Evolutionary conservation across 1,284 basidiomycete genomes (phyloP).

Genomic region (Wolfiporia cocos): DNA sequence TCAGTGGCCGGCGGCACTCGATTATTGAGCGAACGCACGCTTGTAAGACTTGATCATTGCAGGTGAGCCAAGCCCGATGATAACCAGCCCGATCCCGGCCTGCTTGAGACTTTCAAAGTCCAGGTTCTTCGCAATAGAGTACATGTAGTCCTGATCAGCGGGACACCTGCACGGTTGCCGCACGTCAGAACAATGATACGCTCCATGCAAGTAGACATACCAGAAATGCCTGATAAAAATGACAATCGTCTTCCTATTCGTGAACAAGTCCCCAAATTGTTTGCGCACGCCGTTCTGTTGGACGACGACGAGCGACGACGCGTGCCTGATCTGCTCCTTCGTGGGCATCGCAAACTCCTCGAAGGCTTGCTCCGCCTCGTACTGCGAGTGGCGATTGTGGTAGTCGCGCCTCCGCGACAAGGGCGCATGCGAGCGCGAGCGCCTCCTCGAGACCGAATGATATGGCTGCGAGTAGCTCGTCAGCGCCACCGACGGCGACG

Average conservation of each 20-base stretch:
- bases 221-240: conserved; percentile 75
- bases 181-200: conserved; percentile 1
- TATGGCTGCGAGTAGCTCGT: conserved; percentile 7
- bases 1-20: conserved; percentile 5
- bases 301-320: conserved; percentile 57
- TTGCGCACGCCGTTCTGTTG: conserved; percentile 62
- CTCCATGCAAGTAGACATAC: conserved; percentile 23
- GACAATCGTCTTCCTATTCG: conserved; percentile 61
- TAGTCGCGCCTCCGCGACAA: conserved; percentile 5
- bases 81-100: conserved; percentile 52
- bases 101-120: conserved; percentile 47
- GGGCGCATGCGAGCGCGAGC: conserved; percentile 1
- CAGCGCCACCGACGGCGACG: conserved; percentile 10
- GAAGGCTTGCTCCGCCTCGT: conserved; percentile 15
- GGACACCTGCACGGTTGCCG: conserved; percentile 47
- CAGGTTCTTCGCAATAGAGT: conserved; percentile 50
- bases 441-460: conserved; percentile 1
- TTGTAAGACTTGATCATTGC: conserved; percentile 70
- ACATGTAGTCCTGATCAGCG: conserved; percentile 81
- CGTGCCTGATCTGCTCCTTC: conserved; percentile 47
- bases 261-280: conserved; percentile 71
- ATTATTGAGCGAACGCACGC: too few species aligned
- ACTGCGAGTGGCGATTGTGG: conserved; percentile 6
- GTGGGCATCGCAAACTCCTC: conserved; percentile 33
- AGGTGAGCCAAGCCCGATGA: conserved; percentile 77